These are phyloP conservation scores for Yamadazyma takamatsuzukensis DNA, from an alignment of 805 yeast species.

Conservation along the genomic window DNA sequence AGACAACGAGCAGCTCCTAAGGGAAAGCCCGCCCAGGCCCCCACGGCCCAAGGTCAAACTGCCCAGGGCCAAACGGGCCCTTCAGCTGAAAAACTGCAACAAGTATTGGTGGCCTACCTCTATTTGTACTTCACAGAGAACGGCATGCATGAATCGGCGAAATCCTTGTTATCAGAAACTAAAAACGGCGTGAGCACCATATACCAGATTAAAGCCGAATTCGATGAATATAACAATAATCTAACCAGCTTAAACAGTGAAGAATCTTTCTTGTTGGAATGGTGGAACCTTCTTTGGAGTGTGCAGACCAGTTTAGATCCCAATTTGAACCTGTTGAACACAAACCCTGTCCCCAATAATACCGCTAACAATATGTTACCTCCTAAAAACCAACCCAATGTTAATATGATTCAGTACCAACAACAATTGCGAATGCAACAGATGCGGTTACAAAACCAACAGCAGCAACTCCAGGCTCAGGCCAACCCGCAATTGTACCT, in stretches of 20 bases:
- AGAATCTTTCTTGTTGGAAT: conserved; percentile 49
- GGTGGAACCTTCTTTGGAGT: conserved; percentile 55
- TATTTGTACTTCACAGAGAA: conserved; percentile 48
- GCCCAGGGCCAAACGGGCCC: too few relatives aligned
- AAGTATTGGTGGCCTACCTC: conserved; percentile 49
- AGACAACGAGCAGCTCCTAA: too few relatives aligned
- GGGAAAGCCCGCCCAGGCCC: too few relatives aligned
- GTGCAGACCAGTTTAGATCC: conserved; percentile 43
- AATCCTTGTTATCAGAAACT: conserved; percentile 29
- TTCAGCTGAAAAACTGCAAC: too few relatives aligned
- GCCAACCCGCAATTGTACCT: conserved; percentile 14
- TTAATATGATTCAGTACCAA: conserved; percentile 17
- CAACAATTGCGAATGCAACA: conserved; percentile 23
- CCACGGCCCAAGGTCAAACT: too few relatives aligned
- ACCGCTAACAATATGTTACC: conserved; percentile 7
- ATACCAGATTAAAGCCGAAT: conserved; percentile 8
- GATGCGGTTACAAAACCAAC: conserved; percentile 20
- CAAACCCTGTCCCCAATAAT: background rate
- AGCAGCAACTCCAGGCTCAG: conserved; percentile 18
- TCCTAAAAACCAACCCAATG: conserved; percentile 10
- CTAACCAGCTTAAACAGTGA: conserved; percentile 26
- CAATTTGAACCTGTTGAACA: conserved; percentile 22
- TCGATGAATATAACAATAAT: conserved; percentile 20
- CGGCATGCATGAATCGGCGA: conserved; percentile 49
- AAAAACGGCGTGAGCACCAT: conserved; percentile 9